These are phyloP conservation scores for Phytopythium montanum DNA, from an alignment of 352 stramenopile species.

Conservation along the genomic window DNA sequence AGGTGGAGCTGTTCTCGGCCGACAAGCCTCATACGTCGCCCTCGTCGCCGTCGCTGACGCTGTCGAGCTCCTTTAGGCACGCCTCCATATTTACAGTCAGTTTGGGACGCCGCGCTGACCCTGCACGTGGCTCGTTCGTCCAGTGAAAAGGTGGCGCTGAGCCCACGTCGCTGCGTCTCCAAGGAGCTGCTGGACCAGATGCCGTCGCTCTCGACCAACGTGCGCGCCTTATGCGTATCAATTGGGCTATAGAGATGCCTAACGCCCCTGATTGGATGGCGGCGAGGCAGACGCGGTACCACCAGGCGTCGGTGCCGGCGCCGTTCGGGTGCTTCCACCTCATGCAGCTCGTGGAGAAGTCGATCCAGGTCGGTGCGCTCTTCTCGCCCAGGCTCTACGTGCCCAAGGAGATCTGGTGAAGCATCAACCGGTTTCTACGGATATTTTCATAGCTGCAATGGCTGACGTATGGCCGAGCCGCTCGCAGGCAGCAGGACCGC, in stretches of 20 bases:
- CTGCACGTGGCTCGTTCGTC: not conserved
- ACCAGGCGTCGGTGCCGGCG: conserved; percentile 44
- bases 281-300: conserved; percentile 56
- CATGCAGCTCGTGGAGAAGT: conserved; percentile 80
- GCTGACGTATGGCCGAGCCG: not conserved
- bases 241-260: not conserved
- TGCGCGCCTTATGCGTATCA: conserved; percentile 5
- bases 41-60: conserved; percentile 1
- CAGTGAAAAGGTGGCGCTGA: conserved; percentile 32
- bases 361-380: conserved; percentile 65
- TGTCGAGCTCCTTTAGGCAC: conserved; percentile 4
- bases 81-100: too few species aligned
- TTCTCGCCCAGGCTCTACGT: conserved; percentile 74
- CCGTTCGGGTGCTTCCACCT: conserved; percentile 74
- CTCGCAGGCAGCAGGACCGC: conserved; percentile 49
- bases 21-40: conserved; percentile 5
- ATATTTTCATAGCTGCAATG: not conserved
- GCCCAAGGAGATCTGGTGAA: conserved; percentile 73
- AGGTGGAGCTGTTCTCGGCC: conserved; percentile 29
- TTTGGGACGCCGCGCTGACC: not conserved
- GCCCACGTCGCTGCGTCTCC: conserved; percentile 49
- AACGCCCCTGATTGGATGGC: not conserved
- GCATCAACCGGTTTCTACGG: not conserved
- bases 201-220: conserved; percentile 57
- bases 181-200: conserved; percentile 72